Evolutionary conservation across 83 land plant genomes (phyloP), one percentile per base, ranked within the genome.

Genomic region (Diphasiastrum complanatum): DNA sequence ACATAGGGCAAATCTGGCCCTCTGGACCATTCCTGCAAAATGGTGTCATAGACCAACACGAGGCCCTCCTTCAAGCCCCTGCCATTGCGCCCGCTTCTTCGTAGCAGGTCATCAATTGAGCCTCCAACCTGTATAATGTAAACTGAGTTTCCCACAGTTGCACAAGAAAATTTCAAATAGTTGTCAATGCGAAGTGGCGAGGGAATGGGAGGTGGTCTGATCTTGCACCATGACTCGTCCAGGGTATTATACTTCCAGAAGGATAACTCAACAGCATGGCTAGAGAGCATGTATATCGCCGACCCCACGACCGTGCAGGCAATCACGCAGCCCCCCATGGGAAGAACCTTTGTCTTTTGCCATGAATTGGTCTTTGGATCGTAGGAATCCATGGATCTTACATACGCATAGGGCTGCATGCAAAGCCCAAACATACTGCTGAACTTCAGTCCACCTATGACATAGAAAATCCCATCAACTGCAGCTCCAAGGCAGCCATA

Each of bases 401-500:
- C 81, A 47, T 88, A 91, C 5, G 79, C 81, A 27, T 78, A 79
- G n/a, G 90, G 85, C 50, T 76, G 79, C 56, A 66, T 51, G 24
- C 60, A 53, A 36, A 48, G 41, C 27, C 71, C 63, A 22, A 68
- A 54, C 36, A 35, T 53, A 30, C 52, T 63, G 24, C 84, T 80
- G 58, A 78, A 68, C 61, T 78, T 81, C 23, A 91, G 65, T 5
- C 97, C 97, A 2, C 97, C 97, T 38, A 84, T 76, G 27, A 87
- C 83, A 49, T 80, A 87, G 70, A 91, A 83, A 12, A 91, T 73
- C 1, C 97, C 97, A 40, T 71, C 80, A 24, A 72, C 85, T 31
- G 86, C 75, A 5, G 85, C 97, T 2, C 97, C 97, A 12, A 85
- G 51, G 78, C 97, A 91, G 23, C 97, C 97, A 66, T 91, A 91